Evolutionary conservation across 192 early-diverging fungal genomes (phyloP).

Genomic region (Phlyctochytrium planicorne): DNA sequence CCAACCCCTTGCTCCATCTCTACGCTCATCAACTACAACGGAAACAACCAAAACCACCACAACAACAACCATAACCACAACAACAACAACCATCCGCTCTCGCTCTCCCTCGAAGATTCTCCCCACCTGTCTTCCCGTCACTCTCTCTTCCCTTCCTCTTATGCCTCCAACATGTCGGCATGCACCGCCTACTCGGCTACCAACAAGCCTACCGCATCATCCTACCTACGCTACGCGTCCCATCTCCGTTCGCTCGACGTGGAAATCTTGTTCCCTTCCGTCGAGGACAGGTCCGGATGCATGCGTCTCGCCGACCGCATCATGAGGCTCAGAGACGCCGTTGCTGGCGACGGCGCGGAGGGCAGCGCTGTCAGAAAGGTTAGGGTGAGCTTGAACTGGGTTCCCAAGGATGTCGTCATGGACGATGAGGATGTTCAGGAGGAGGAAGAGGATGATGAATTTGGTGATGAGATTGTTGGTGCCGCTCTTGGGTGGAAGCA

Average conservation of each 20-base stretch:
- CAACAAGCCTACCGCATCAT: no score
- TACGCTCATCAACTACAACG: no score
- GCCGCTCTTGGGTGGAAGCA: neutral
- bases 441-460: neutral
- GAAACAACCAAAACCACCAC: no score
- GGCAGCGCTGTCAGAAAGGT: neutral
- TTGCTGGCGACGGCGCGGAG: neutral
- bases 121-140: no score
- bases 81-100: no score
- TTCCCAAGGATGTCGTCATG: neutral
- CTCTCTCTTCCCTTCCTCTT: no score
- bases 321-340: neutral
- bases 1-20: no score
- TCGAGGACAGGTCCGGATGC: neutral
- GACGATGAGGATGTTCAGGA: neutral
- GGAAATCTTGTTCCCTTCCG: conserved; percentile 3
- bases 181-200: neutral
- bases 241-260: conserved; percentile 3
- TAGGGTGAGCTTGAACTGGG: neutral
- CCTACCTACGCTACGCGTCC: neutral
- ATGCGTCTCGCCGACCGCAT: neutral
- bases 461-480: neutral
- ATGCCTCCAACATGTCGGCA: no score
- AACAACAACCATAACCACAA: no score
- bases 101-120: no score